Conservation (phyloP, 108 stramenopile species). For the Parmales sp. region DNA sequence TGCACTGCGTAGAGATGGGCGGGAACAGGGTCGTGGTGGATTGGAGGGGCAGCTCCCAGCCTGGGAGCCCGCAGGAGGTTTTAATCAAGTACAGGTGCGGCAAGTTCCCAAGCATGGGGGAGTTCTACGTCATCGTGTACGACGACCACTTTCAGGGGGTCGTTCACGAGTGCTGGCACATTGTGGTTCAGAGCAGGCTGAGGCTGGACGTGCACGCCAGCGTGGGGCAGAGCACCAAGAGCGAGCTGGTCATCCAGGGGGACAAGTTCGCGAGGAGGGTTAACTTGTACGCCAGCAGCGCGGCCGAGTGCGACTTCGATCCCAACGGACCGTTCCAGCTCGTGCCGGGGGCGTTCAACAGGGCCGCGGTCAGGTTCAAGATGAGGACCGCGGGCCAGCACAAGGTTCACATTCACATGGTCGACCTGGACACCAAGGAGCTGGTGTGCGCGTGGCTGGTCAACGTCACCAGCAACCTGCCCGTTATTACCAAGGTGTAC, state of each 20-base stretch:
- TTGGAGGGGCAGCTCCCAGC: neutral
- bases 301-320: slow-evolving; percentile 27
- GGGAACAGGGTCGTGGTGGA: slow-evolving; percentile 14
- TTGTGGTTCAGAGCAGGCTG: slow-evolving; percentile 34
- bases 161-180: slow-evolving; percentile 41
- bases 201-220: slow-evolving; percentile 37
- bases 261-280: slow-evolving; percentile 39
- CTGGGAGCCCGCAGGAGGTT: slow-evolving; percentile 17
- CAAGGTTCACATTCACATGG: slow-evolving; percentile 32
- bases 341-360: slow-evolving; percentile 50
- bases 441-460: slow-evolving; percentile 43
- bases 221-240: slow-evolving; percentile 29
- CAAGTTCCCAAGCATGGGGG: slow-evolving; percentile 23
- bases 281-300: slow-evolving; percentile 20
- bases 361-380: slow-evolving; percentile 24
- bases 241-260: slow-evolving; percentile 47
- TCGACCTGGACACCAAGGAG: slow-evolving; percentile 40
- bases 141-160: slow-evolving; percentile 28
- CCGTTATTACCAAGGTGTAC: slow-evolving; percentile 42
- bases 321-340: slow-evolving; percentile 33
- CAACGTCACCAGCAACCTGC: slow-evolving; percentile 25
- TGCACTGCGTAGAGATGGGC: slow-evolving; percentile 36
- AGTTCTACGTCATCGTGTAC: slow-evolving; percentile 41
- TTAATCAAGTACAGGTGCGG: slow-evolving; percentile 39
- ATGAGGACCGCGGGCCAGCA: slow-evolving; percentile 17